A percentile compares a stretch with the other conserved stretches of the same genome.
phyloP scores from a whole-genome alignment of 1,284 basidiomycete species.

The Rhodotorula sp. region DNA sequence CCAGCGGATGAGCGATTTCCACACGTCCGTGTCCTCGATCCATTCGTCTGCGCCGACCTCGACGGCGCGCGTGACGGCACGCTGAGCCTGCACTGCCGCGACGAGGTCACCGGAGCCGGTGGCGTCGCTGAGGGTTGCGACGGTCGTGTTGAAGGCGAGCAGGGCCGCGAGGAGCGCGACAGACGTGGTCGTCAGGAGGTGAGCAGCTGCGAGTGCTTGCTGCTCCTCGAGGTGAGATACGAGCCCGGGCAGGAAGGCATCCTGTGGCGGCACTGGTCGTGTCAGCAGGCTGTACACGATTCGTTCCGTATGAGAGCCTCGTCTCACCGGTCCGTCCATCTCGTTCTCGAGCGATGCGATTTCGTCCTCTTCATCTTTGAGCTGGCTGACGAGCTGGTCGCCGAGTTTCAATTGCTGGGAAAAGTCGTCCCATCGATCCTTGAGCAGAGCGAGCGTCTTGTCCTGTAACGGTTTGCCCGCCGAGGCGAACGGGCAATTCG shows the following conservation, averaged over 20 bases:
- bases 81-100: constrained; percentile 16
- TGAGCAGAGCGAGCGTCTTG: constrained; percentile 25
- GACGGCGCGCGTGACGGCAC: constrained; percentile 15
- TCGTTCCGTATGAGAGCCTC: background rate
- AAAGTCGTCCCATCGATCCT: constrained; percentile 28
- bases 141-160: constrained; percentile 19
- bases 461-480: constrained; percentile 13
- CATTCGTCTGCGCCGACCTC: constrained; percentile 29
- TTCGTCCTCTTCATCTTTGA: constrained; percentile 28
- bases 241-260: constrained; percentile 31
- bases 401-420: constrained; percentile 19
- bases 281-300: background rate
- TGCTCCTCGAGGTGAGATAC: constrained; percentile 24
- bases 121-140: constrained; percentile 16
- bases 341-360: constrained; percentile 19
- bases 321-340: constrained; percentile 22
- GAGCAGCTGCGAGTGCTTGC: constrained; percentile 25
- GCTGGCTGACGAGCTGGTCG: constrained; percentile 8
- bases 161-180: constrained; percentile 27
- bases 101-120: constrained; percentile 27
- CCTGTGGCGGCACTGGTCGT: background rate
- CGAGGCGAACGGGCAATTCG: background rate
- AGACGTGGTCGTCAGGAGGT: constrained; percentile 17
- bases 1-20: constrained; percentile 33
- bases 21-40: constrained; percentile 31